phyloP scores from a whole-genome alignment of 768 basidiomycete genomes.

The Amanita jacksonii region DNA sequence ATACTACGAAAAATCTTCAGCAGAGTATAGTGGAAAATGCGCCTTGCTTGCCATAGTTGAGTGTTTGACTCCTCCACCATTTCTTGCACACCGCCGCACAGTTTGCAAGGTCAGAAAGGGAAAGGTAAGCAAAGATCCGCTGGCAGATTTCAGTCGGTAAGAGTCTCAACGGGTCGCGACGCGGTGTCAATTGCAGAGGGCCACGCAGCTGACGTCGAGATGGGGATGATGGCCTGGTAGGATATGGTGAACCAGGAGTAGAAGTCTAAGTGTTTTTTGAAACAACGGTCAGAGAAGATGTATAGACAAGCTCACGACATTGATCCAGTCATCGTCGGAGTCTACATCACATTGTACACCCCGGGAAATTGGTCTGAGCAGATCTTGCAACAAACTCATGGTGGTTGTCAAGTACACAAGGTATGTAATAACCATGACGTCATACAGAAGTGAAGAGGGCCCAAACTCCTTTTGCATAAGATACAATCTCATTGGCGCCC shows the following conservation, averaged over 20 bases:
- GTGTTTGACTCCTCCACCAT: constrained; percentile 82
- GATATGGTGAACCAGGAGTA: constrained; percentile 54
- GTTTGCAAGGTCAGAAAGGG: constrained; percentile 56
- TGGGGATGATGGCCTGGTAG: constrained; percentile 54
- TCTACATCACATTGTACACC: constrained; percentile 30
- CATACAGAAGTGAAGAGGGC: constrained; percentile 64
- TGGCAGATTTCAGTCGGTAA: constrained; percentile 81
- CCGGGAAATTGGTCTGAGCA: constrained; percentile 45
- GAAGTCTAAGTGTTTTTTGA: constrained; percentile 39
- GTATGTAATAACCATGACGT: constrained; percentile 7
- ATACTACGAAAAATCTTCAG: constrained; percentile 41
- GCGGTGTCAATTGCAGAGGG: constrained; percentile 33
- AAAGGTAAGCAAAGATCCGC: constrained; percentile 57
- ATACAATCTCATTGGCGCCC: constrained; percentile 80
- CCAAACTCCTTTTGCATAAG: constrained; percentile 83
- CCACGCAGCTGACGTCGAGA: constrained; percentile 38
- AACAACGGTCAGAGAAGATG: constrained; percentile 4
- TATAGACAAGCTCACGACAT: constrained; percentile 44
- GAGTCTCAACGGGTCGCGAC: constrained; percentile 52
- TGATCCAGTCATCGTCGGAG: constrained; percentile 62
- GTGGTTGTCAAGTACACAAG: no score
- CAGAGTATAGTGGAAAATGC: background rate
- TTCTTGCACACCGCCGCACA: constrained; percentile 78
- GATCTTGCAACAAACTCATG: constrained; percentile 64
- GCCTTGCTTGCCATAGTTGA: constrained; percentile 71